Percentiles rank a stretch among this genome's conserved stretches.
Evolutionary conservation across 2,329 filamentous ascomycete species (phyloP).

Genomic region (Sarocladium kiliense): DNA sequence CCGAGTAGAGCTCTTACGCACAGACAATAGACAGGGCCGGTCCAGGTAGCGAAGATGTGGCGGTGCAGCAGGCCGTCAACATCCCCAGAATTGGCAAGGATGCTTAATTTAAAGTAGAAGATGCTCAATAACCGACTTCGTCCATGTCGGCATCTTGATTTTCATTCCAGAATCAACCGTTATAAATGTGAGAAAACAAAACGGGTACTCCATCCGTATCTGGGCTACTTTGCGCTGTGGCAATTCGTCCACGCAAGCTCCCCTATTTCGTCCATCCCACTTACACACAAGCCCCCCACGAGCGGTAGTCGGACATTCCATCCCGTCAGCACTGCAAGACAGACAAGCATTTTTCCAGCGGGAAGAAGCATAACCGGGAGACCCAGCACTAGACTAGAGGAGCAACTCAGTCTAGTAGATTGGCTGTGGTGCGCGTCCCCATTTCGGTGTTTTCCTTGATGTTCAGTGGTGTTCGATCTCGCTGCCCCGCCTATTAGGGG

Average conservation of each 20-base stretch:
- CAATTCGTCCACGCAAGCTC: background rate
- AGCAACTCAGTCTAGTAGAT: background rate
- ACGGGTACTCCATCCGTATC: constrained; percentile 2
- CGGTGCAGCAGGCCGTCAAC: no score
- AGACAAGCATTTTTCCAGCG: background rate
- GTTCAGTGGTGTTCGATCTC: background rate
- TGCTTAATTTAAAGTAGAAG: no score
- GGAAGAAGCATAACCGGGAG: constrained; percentile 2
- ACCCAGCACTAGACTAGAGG: background rate
- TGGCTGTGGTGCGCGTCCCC: background rate
- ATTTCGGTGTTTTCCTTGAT: background rate
- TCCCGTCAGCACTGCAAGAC: background rate
- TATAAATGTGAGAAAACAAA: background rate
- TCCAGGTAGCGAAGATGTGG: no score
- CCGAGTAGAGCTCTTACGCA: no score
- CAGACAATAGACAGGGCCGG: no score
- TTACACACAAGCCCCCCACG: background rate
- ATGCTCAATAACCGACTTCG: no score
- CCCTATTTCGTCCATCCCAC: background rate
- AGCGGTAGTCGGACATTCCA: background rate
- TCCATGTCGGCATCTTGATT: no score
- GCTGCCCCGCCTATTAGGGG: background rate
- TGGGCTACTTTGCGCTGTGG: background rate
- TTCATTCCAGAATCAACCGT: no score
- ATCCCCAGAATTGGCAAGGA: no score